Evolutionary conservation across 768 basidiomycete species (phyloP), one percentile per base, ranked within the genome.

Genomic region (Collybia nuda): DNA sequence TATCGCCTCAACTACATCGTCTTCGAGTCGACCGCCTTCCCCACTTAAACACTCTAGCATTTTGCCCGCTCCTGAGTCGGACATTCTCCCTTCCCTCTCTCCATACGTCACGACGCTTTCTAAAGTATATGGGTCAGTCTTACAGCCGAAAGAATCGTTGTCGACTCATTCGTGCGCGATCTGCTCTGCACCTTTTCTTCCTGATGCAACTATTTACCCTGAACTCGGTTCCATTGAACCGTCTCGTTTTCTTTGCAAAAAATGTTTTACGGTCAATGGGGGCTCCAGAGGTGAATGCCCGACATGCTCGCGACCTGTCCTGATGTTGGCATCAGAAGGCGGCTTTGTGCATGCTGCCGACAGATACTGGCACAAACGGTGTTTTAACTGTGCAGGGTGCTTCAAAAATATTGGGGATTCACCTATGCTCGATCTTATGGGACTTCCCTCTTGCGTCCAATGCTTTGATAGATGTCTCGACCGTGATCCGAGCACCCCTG

Each of bases 121-220:
- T 38, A 93, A 90, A 66, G 90, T 86, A 4, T 93, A 91, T 56
- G 91, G 91, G 22, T 91, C 91, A 0, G 79, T 93, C 19, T 71
- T 93, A 15, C 90, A 92, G 61, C 82, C 88, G 19, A 84, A 84
- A 56, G 88, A 88, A 60, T 78, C 85, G 5, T 75, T 92, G n/a
- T 64, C 77, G 7, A 78, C 83, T 22, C 85, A 86, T 59, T 79
- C 81, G 2, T 93, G 91, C 62, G 79, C 78, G 28, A 63, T 82
- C 11, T 93, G 91, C 62, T 69, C 73, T 14, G 65, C 74, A 0
- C 70, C 75, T 8, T 93, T 93, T 60, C 79, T 83, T 29, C 90
- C 90, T 2, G 90, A 93, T 63, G 81, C 87, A 18, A 93, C 91
- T 24, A 90, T 93, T 52, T 93, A 90, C 61, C 91, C 91, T 1